Evolutionary conservation across 1,284 basidiomycete genomes (phyloP).

Genomic region (Boletus coffeatus): DNA sequence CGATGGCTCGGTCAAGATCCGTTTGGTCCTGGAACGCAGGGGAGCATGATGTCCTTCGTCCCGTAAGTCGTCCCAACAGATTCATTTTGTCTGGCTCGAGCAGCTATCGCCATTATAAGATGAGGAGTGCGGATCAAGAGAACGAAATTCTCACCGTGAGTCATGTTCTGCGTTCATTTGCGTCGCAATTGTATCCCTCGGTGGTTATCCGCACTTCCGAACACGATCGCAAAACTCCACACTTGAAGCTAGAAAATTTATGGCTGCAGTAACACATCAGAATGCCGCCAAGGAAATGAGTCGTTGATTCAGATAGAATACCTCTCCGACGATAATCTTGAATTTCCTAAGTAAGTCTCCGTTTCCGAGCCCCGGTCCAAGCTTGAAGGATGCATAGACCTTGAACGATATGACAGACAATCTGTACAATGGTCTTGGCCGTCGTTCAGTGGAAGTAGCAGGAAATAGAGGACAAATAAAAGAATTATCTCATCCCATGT

Average conservation of each 20-base stretch:
- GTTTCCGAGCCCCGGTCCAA: not conserved
- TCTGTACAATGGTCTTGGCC: not conserved
- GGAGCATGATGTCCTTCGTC: not conserved
- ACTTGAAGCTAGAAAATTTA: not conserved
- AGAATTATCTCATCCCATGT: not conserved
- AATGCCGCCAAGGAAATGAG: not conserved
- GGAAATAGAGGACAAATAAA: not conserved
- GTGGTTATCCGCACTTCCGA: not conserved
- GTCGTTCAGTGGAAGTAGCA: not conserved
- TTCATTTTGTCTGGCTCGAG: not conserved
- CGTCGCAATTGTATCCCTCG: not conserved
- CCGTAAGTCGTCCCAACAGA: not conserved
- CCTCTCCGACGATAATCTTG: not conserved
- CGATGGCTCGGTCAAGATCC: not conserved
- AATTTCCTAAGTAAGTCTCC: not conserved
- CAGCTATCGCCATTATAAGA: not conserved
- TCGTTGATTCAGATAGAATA: not conserved
- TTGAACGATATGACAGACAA: not conserved
- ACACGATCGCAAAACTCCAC: not conserved
- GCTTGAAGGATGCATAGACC: not conserved
- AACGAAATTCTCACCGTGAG: not conserved
- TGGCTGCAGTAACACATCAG: not conserved
- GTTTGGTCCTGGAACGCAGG: not conserved
- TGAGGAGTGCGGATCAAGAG: not conserved
- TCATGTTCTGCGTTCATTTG: not conserved